Conservation (phyloP, 2,329 filamentous ascomycete species). For the Phaeosphaeriaceae sp. region DNA sequence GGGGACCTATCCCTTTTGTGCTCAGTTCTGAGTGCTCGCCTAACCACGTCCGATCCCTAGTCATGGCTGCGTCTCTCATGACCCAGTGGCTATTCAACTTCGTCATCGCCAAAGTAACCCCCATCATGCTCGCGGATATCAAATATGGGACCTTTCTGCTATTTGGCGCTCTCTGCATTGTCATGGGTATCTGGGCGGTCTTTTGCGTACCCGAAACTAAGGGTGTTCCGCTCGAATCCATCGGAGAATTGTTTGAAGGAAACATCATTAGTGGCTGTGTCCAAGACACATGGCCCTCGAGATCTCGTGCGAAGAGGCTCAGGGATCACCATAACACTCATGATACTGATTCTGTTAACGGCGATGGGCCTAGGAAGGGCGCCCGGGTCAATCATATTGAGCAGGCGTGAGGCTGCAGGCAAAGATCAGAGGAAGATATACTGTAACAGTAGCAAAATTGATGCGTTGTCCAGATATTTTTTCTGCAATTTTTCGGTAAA, state of each 20-base stretch:
- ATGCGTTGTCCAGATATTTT: background rate
- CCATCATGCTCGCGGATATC: slow-evolving; percentile 52
- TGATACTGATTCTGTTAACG: slow-evolving; percentile 33
- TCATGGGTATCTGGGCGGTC: slow-evolving; percentile 52
- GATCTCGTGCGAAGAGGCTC: slow-evolving; percentile 47
- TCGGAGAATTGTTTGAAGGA: slow-evolving; percentile 52
- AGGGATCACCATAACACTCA: slow-evolving; percentile 36
- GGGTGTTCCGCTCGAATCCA: slow-evolving; percentile 51
- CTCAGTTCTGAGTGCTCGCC: slow-evolving; percentile 51
- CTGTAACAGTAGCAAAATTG: background rate
- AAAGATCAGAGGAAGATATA: background rate
- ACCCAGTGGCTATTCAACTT: slow-evolving; percentile 52
- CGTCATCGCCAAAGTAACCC: slow-evolving; percentile 46
- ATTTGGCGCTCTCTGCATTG: slow-evolving; percentile 50
- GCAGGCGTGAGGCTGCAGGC: slow-evolving; percentile 19
- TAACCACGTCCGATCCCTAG: slow-evolving; percentile 50
- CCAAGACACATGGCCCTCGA: slow-evolving; percentile 47
- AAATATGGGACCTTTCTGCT: slow-evolving; percentile 54
- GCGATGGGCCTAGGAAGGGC: slow-evolving; percentile 28
- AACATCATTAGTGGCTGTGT: slow-evolving; percentile 50
- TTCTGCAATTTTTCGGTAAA: background rate
- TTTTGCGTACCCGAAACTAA: slow-evolving; percentile 54
- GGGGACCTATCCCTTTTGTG: slow-evolving; percentile 55
- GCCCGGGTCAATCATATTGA: slow-evolving; percentile 38
- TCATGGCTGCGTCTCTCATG: slow-evolving; percentile 54